Evolutionary conservation across 495 filamentous ascomycete genomes (phyloP).

Genomic region (Talaromyces nanjingensis): DNA sequence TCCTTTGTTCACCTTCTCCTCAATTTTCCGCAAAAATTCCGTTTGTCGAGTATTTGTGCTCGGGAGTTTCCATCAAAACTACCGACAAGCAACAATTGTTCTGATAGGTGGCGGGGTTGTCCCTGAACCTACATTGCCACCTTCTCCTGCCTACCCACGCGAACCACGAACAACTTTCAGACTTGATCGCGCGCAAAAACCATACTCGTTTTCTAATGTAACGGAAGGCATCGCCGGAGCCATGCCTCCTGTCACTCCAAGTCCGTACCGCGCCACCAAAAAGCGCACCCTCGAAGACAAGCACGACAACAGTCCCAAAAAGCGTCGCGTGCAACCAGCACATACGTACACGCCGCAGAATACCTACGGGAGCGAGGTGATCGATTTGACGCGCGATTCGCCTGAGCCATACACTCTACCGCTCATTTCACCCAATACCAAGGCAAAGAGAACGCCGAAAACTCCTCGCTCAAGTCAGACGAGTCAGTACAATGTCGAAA

Average conservation of each 20-base stretch:
- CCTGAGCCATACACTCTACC: conserved; percentile 3
- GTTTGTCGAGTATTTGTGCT: not conserved
- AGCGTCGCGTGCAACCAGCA: not conserved
- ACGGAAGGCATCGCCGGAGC: not conserved
- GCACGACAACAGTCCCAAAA: not conserved
- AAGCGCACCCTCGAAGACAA: not conserved
- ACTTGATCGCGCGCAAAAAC: not conserved
- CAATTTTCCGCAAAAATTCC: not conserved
- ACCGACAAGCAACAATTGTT: not conserved
- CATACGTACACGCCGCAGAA: not conserved
- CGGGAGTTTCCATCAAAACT: not conserved
- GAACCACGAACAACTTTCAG: not conserved
- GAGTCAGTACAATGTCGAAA: conserved; percentile 11
- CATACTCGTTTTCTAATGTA: not conserved
- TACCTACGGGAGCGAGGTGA: conserved; percentile 7
- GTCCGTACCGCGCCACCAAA: not conserved
- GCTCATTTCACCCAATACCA: not conserved
- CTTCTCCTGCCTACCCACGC: not conserved
- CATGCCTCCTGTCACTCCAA: not conserved
- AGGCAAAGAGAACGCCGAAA: conserved; percentile 18
- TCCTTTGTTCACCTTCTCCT: not conserved
- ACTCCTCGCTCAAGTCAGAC: not conserved
- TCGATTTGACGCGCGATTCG: conserved; percentile 17
- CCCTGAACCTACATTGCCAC: not conserved
- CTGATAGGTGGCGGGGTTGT: not conserved